Evolutionary conservation across 2,329 filamentous ascomycete species (phyloP).

Genomic region (Pseudomassariella vexata): DNA sequence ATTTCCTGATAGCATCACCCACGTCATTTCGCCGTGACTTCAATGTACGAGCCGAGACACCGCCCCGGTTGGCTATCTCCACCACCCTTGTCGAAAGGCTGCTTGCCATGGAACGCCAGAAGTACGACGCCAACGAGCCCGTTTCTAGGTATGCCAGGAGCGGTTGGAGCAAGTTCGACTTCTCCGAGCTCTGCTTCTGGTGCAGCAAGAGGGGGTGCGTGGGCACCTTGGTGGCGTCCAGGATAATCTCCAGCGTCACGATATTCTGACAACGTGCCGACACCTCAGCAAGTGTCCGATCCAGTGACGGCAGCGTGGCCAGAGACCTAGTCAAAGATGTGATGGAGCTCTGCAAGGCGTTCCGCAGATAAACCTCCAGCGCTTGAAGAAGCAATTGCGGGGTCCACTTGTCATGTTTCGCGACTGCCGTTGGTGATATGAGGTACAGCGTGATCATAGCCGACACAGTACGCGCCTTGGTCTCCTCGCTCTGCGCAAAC

Average conservation of each 20-base stretch:
- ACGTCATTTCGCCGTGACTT: conserved; percentile 69
- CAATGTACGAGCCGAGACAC: conserved; percentile 76
- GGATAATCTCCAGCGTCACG: conserved; percentile 75
- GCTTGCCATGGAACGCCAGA: conserved; percentile 85
- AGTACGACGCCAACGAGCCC: conserved; percentile 79
- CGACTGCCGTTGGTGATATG: conserved; percentile 60
- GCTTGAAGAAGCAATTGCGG: conserved; percentile 70
- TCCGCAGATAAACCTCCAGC: conserved; percentile 76
- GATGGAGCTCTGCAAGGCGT: conserved; percentile 72
- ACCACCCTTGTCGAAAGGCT: conserved; percentile 71
- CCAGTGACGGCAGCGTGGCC: conserved; percentile 72
- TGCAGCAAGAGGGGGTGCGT: conserved; percentile 57
- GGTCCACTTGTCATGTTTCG: conserved; percentile 49
- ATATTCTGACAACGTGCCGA: conserved; percentile 84
- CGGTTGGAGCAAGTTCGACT: conserved; percentile 59
- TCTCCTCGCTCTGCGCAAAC: conserved; percentile 65
- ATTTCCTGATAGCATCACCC: conserved; percentile 72
- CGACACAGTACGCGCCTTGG: conserved; percentile 65
- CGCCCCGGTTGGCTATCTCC: conserved; percentile 78
- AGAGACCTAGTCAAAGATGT: conserved; percentile 70
- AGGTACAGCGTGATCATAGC: conserved; percentile 75
- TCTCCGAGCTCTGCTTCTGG: conserved; percentile 18
- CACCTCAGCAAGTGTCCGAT: conserved; percentile 76
- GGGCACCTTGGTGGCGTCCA: conserved; percentile 63
- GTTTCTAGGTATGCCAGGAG: conserved; percentile 79